phyloP scores from a whole-genome alignment of 2,329 filamentous ascomycete genomes.

The Chaetomiaceae sp. region DNA sequence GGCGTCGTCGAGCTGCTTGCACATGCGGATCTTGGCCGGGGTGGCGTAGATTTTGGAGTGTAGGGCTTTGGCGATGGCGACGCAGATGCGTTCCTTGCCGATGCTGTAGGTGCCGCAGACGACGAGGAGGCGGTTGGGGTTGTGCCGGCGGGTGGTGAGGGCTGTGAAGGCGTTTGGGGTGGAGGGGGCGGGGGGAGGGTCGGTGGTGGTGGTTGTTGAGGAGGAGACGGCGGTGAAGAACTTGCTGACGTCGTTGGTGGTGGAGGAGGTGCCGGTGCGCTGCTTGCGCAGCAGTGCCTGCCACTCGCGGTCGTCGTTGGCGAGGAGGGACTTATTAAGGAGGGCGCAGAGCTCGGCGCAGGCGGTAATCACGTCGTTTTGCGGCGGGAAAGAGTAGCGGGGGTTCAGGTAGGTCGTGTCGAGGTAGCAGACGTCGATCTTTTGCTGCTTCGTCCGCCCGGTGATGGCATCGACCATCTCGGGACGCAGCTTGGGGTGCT shows the following conservation, averaged over 20 bases:
- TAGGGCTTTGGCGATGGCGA: slow-evolving; percentile 84
- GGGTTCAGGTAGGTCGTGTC: slow-evolving; percentile 97
- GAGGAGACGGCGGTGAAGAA: slow-evolving; percentile 39
- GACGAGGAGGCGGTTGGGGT: slow-evolving; percentile 70
- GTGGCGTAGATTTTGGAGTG: slow-evolving; percentile 86
- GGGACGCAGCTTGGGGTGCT: slow-evolving; percentile 76
- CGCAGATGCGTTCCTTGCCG: slow-evolving; percentile 92
- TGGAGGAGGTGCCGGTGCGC: slow-evolving; percentile 31
- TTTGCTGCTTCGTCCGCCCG: slow-evolving; percentile 72
- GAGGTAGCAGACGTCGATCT: slow-evolving; percentile 91
- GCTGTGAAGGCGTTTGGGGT: slow-evolving; percentile 26
- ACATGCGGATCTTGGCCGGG: slow-evolving; percentile 76
- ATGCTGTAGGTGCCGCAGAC: slow-evolving; percentile 97
- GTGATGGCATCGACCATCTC: slow-evolving; percentile 65
- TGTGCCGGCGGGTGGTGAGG: slow-evolving; percentile 17
- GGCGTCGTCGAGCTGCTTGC: slow-evolving; percentile 76
- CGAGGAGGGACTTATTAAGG: slow-evolving; percentile 34
- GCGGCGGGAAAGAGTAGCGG: slow-evolving; percentile 88
- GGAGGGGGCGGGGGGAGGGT: slow-evolving; percentile 21
- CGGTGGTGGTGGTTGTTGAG: not conserved
- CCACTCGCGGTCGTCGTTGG: slow-evolving; percentile 43
- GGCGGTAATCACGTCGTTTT: slow-evolving; percentile 79
- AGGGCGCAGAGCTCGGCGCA: slow-evolving; percentile 81
- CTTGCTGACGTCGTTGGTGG: slow-evolving; percentile 45
- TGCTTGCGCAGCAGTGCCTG: slow-evolving; percentile 38